Percentiles rank a stretch among this genome's conserved stretches.
These are phyloP conservation scores for Herpetospermum pedunculosum DNA, from an alignment of 306 rosid species.

Conservation along the genomic window DNA sequence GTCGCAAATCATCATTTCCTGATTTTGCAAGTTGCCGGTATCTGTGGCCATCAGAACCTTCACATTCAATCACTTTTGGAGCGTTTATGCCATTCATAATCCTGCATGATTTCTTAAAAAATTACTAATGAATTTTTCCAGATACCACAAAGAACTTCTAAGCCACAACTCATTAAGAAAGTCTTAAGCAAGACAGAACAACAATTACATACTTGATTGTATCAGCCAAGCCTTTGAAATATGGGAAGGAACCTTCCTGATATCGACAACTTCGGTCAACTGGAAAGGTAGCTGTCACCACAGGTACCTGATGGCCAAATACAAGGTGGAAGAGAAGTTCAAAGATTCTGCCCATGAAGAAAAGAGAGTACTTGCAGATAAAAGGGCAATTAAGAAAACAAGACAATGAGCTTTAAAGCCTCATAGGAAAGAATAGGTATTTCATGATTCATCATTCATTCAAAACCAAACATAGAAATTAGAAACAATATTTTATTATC, in stretches of 20 bases:
- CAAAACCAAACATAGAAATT: neutral
- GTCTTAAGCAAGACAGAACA: constrained; percentile 12
- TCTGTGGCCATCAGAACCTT: constrained; percentile 76
- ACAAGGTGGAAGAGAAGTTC: constrained; percentile 6
- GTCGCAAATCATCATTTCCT: constrained; percentile 92
- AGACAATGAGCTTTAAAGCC: neutral
- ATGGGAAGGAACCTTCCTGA: constrained; percentile 75
- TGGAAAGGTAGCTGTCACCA: constrained; percentile 80
- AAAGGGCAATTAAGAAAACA: neutral
- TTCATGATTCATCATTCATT: neutral
- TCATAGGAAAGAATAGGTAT: neutral
- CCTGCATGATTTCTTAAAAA: constrained; percentile 26
- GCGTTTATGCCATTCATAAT: constrained; percentile 93
- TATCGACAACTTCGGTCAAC: constrained; percentile 70
- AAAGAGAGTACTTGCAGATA: neutral
- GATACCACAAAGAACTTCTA: neutral
- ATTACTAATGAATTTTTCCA: neutral
- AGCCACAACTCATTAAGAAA: neutral
- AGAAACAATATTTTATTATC: neutral
- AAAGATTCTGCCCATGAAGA: neutral
- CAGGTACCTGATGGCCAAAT: constrained; percentile 65
- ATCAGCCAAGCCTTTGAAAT: constrained; percentile 71
- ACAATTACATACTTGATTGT: constrained; percentile 40
- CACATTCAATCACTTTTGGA: constrained; percentile 90
- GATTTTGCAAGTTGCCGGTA: constrained; percentile 95